phyloP scores from a whole-genome alignment of 2,329 filamentous ascomycete species.

The Chaetomium sp. region DNA sequence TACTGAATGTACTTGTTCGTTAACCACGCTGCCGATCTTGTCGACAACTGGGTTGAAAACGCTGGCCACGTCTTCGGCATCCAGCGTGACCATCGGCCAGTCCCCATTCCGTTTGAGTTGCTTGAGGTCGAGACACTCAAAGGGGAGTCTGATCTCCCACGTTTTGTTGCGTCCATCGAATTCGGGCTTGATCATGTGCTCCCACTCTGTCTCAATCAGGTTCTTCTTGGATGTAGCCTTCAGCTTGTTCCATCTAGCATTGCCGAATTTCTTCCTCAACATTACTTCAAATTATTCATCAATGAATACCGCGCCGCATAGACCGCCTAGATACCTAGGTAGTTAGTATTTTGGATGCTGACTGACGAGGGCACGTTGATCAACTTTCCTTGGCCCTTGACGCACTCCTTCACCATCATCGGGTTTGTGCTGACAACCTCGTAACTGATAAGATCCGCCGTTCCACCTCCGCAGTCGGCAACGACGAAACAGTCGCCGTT shows the following conservation, averaged over 20 bases:
- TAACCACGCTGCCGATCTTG: constrained; percentile 21
- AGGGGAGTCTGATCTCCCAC: constrained; percentile 13
- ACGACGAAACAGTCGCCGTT: constrained; percentile 24
- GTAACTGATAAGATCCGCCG: constrained; percentile 36
- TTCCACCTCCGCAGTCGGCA: constrained; percentile 29
- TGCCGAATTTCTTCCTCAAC: constrained; percentile 23
- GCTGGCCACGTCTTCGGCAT: not conserved
- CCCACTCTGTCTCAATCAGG: constrained; percentile 23
- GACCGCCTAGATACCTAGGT: constrained; percentile 24
- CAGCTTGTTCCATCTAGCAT: not conserved
- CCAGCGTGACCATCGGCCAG: constrained; percentile 7
- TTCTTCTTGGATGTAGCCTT: not conserved
- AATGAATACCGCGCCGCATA: constrained; percentile 37
- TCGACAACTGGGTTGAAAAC: constrained; percentile 6
- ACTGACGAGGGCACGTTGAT: not conserved
- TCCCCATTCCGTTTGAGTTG: not conserved
- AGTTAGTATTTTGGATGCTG: not conserved
- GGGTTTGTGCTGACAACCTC: constrained; percentile 20
- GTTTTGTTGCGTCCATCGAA: constrained; percentile 14
- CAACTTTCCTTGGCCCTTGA: constrained; percentile 32
- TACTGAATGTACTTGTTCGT: constrained; percentile 22
- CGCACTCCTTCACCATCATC: constrained; percentile 31
- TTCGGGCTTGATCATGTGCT: constrained; percentile 22
- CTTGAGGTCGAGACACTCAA: constrained; percentile 1
- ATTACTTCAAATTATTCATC: constrained; percentile 32